Percentiles rank a stretch among this genome's conserved stretches.
Evolutionary conservation across 495 filamentous ascomycete species (phyloP).

Genomic region (Gamarada debralockiae): DNA sequence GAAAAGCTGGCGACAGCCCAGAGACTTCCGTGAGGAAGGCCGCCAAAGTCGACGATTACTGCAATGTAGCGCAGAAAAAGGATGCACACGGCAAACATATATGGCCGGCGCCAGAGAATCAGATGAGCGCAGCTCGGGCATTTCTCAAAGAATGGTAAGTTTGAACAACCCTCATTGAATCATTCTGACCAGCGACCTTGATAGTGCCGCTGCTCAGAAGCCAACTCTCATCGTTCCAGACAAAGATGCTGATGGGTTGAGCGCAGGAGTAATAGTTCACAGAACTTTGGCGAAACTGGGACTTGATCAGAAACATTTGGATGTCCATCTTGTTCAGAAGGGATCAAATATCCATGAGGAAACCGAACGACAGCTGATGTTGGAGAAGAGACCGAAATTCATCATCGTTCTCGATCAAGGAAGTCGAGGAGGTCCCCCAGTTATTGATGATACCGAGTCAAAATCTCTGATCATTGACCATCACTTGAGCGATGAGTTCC

Average conservation of each 20-base stretch:
- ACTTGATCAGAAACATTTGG: constrained; percentile 37
- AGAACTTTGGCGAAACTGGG: constrained; percentile 50
- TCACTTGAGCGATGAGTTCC: constrained; percentile 51
- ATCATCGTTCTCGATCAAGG: constrained; percentile 61
- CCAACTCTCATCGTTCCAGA: constrained; percentile 51
- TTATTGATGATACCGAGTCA: constrained; percentile 36
- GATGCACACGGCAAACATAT: constrained; percentile 39
- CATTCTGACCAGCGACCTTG: constrained; percentile 7
- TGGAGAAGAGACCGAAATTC: constrained; percentile 39
- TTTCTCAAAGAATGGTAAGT: constrained; percentile 51
- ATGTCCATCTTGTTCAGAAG: constrained; percentile 48
- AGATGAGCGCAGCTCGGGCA: constrained; percentile 40
- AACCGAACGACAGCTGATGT: constrained; percentile 40
- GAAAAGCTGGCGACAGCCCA: constrained; percentile 17
- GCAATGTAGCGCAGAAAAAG: constrained; percentile 27
- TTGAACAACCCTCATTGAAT: not conserved
- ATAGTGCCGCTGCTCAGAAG: constrained; percentile 24
- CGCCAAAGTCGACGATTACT: constrained; percentile 33
- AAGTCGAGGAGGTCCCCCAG: constrained; percentile 40
- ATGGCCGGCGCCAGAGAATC: constrained; percentile 49
- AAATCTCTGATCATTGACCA: constrained; percentile 55
- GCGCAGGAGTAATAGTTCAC: constrained; percentile 52
- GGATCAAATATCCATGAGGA: constrained; percentile 47
- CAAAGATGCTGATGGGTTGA: constrained; percentile 59
- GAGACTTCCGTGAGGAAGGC: constrained; percentile 4